These are phyloP conservation scores for Amanita jacksonii DNA, from an alignment of 768 basidiomycete genomes.

Conservation along the genomic window DNA sequence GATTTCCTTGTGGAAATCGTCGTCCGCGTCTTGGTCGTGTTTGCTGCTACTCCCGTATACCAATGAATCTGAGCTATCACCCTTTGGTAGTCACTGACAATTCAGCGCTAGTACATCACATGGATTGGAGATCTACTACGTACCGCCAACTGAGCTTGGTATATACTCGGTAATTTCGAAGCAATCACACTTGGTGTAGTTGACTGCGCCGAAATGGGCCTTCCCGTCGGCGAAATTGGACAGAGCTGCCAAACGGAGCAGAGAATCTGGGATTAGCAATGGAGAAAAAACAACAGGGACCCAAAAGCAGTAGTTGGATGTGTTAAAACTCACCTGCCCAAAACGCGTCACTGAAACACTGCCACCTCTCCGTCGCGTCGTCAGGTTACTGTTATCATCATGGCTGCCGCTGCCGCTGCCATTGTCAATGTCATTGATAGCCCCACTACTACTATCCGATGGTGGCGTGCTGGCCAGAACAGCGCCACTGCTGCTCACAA, in stretches of 20 bases:
- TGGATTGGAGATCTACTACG: slow-evolving; percentile 12
- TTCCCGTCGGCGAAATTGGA: background rate
- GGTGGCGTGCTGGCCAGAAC: too few species aligned
- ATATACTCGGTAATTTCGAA: slow-evolving; percentile 34
- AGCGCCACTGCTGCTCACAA: too few species aligned
- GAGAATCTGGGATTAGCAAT: too few species aligned
- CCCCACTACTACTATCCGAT: too few species aligned
- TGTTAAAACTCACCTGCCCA: too few species aligned
- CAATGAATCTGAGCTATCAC: slow-evolving; percentile 34
- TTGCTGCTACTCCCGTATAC: slow-evolving; percentile 22
- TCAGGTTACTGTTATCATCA: too few species aligned
- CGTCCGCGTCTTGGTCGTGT: slow-evolving; percentile 17
- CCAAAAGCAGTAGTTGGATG: too few species aligned
- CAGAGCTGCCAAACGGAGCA: slow-evolving; percentile 3
- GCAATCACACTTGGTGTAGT: slow-evolving; percentile 21
- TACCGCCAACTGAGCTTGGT: slow-evolving; percentile 35
- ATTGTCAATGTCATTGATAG: too few species aligned
- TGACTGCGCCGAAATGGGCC: slow-evolving; percentile 1
- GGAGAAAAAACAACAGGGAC: too few species aligned
- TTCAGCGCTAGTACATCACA: too few species aligned
- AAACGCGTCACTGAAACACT: slow-evolving; percentile 53
- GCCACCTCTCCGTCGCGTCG: slow-evolving; percentile 24
- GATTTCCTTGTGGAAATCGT: slow-evolving; percentile 25
- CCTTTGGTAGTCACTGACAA: slow-evolving; percentile 19
- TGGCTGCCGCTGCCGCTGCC: too few species aligned